phyloP scores from a whole-genome alignment of 441 rosid species.

The Adansonia grandidieri region DNA sequence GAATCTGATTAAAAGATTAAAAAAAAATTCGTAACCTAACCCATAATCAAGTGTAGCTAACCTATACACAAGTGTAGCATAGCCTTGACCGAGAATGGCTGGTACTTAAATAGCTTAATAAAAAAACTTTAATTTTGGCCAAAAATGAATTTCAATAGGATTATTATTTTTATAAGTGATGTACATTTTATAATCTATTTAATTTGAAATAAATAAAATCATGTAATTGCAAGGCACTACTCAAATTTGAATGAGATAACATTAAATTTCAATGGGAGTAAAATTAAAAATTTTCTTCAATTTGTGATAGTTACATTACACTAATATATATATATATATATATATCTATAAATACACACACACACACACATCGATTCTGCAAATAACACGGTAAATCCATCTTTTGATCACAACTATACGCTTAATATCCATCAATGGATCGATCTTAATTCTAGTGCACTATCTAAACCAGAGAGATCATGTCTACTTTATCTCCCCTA shows the following conservation, averaged over 20 bases:
- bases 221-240: not conserved
- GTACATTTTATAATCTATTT: not conserved
- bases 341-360: too few relatives aligned
- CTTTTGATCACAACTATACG: not conserved
- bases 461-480: not conserved
- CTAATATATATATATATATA: not conserved
- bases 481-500: slow-evolving; percentile 23
- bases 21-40: too few relatives aligned
- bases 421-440: slow-evolving; percentile 17
- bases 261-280: not conserved
- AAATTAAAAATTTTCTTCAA: not conserved
- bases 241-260: not conserved
- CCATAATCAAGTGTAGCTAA: too few relatives aligned
- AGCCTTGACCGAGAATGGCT: too few relatives aligned
- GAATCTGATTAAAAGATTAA: too few relatives aligned
- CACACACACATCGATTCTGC: too few relatives aligned
- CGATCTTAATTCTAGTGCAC: not conserved
- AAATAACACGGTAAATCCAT: not conserved
- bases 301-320: not conserved
- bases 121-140: too few relatives aligned
- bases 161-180: too few relatives aligned
- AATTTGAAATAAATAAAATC: not conserved
- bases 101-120: too few relatives aligned
- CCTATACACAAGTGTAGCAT: too few relatives aligned
- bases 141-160: too few relatives aligned